These are phyloP conservation scores for Teunomyces cretensis DNA, from an alignment of 805 yeast species.

Conservation along the genomic window DNA sequence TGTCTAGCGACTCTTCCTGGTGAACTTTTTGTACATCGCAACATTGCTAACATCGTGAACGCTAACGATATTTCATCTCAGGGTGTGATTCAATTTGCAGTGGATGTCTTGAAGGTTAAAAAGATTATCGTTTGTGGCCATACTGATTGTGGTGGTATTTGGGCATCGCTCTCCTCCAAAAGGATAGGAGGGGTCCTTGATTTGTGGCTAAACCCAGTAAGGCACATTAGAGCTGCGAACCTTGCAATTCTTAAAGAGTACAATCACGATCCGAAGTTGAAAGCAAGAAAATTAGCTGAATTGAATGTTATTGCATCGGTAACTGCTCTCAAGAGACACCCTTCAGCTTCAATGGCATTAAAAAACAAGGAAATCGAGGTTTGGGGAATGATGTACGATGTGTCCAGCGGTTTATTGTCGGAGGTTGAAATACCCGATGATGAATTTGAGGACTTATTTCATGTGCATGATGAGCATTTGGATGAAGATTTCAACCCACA, in stretches of 20 bases:
- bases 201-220: constrained; percentile 68
- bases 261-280: constrained; percentile 46
- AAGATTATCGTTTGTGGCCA: constrained; percentile 90
- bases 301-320: constrained; percentile 76
- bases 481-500: constrained; percentile 24
- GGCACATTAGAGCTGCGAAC: constrained; percentile 66
- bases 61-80: constrained; percentile 70
- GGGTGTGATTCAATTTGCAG: constrained; percentile 84
- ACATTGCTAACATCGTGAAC: constrained; percentile 77
- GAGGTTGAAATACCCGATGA: constrained; percentile 40
- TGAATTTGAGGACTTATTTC: constrained; percentile 44
- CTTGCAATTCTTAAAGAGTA: constrained; percentile 48
- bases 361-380: constrained; percentile 65
- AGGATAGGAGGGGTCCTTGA: constrained; percentile 68
- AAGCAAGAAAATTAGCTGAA: constrained; percentile 66
- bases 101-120: constrained; percentile 76
- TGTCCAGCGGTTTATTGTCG: constrained; percentile 64
- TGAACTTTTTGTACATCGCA: constrained; percentile 84
- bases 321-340: constrained; percentile 60
- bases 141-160: constrained; percentile 91
- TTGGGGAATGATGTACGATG: constrained; percentile 84
- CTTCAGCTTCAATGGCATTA: constrained; percentile 66
- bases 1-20: constrained; percentile 83
- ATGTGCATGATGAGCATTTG: constrained; percentile 22
- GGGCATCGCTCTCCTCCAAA: constrained; percentile 70